phyloP scores from a whole-genome alignment of 768 basidiomycete genomes.

The Solioccasus polychromus region DNA sequence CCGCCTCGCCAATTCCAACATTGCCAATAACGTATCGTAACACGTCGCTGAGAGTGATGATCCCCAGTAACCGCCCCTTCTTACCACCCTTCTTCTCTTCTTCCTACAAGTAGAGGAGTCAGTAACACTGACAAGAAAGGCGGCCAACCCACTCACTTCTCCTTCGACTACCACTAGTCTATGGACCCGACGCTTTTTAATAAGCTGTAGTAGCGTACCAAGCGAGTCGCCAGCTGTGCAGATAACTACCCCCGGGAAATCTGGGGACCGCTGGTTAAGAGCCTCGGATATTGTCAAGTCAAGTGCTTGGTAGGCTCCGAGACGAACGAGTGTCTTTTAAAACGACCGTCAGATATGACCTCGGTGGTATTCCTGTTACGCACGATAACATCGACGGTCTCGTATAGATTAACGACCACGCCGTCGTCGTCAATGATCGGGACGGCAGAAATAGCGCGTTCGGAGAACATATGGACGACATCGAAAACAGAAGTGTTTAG shows the following conservation, averaged over 20 bases:
- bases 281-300: constrained; percentile 94
- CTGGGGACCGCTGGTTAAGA: constrained; percentile 84
- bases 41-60: constrained; percentile 89
- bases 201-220: constrained; percentile 83
- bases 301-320: constrained; percentile 93
- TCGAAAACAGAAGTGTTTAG: constrained; percentile 92
- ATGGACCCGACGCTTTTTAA: constrained; percentile 92
- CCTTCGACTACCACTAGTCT: constrained; percentile 94
- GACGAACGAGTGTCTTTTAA: constrained; percentile 83
- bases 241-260: constrained; percentile 96
- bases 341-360: constrained; percentile 3
- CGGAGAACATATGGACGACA: constrained; percentile 98
- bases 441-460: constrained; percentile 92
- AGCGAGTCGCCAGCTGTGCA: constrained; percentile 92
- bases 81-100: constrained; percentile 78
- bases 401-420: constrained; percentile 92
- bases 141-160: constrained; percentile 48
- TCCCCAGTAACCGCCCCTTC: constrained; percentile 79
- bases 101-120: constrained; percentile 53
- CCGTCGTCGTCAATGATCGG: constrained; percentile 94
- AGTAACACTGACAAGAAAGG: neutral
- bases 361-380: constrained; percentile 6
- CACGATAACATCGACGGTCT: constrained; percentile 98
- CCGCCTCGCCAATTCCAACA: constrained; percentile 47
- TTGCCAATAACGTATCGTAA: constrained; percentile 78